Base-by-base conservation (phyloP, 78 protist species). In the Diacronema lutheri region DNA sequence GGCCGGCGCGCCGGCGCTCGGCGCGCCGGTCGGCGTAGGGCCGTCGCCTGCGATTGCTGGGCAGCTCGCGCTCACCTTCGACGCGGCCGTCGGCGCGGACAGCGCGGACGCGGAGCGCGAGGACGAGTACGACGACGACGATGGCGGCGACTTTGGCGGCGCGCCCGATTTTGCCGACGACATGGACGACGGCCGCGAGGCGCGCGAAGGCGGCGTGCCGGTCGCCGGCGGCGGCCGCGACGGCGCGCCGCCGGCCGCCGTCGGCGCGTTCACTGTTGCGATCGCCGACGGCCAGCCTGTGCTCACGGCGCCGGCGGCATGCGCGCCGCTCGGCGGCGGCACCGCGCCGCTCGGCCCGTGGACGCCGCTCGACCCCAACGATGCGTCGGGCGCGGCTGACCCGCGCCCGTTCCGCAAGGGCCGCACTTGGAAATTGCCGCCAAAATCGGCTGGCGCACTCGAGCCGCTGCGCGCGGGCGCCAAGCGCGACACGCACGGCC, bases 311-410 rank as follows among this genome's bases (percentile, higher is more conserved):
- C 29, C 69, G 69, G 25, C 31, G 69, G 29, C 9, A 9, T 4
- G 31, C 31, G 29, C 31, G 69, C 29, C 25, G 69, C 31, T 2
- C 29, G 69, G 25, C 31, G 25, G 31, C 5, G 35, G 37, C 77
- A 35, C 50, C 77, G 25, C 50, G 69, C 69, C 25, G 13, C 29
- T 10, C 23, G 82, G 46, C 26, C 82, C 82, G n/a, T 76, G 82
- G 82, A 38, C 44, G 58, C 58, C 82, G 7, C 82, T 76, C 82
- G 82, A 76, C 26, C 82, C 82, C 31, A 61, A 76, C 82, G 82
- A 76, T 11, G 38, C 35, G 37, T 1, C 35, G 35, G 23, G 26
- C 25, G 21, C 13, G 20, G 50, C 21, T 13, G 37, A 12, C 31
- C 41, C 13, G 12, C 21, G n/a, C 33, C 76, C 76, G 12, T 68